phyloP scores from a whole-genome alignment of 192 early-diverging fungal genomes.

The Spizellomyces punctatus region DNA sequence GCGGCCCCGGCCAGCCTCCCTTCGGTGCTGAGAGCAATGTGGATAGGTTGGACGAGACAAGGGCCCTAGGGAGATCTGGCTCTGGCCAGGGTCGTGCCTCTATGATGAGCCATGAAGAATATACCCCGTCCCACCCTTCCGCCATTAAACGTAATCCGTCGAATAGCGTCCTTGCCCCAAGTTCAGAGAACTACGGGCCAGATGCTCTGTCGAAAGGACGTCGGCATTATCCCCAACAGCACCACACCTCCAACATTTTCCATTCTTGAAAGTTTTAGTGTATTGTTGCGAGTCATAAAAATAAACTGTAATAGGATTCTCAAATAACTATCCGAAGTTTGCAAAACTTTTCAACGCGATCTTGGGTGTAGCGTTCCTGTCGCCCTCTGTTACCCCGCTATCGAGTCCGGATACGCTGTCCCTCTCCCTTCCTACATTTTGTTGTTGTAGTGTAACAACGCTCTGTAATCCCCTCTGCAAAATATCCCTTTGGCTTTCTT shows the following conservation, averaged over 20 bases:
- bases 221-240: constrained; percentile 19
- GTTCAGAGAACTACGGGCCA: background rate
- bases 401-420: background rate
- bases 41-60: too few species aligned
- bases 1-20: background rate
- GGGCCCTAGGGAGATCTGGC: too few species aligned
- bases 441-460: background rate
- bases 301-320: background rate
- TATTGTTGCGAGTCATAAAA: background rate
- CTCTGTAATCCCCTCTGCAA: constrained; percentile 39
- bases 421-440: background rate
- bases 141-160: constrained; percentile 1
- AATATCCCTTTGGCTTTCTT: constrained; percentile 3
- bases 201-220: constrained; percentile 6
- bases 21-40: too few species aligned
- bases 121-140: constrained; percentile 5
- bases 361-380: constrained; percentile 23
- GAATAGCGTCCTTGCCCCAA: background rate
- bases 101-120: background rate
- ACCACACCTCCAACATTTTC: constrained; percentile 16
- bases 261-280: background rate
- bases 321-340: constrained; percentile 14
- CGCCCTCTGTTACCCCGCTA: too few species aligned
- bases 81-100: background rate
- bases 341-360: constrained; percentile 44